Base-by-base conservation (phyloP, 148 eudicot genomes). In the Fagopyrum tataricum region DNA sequence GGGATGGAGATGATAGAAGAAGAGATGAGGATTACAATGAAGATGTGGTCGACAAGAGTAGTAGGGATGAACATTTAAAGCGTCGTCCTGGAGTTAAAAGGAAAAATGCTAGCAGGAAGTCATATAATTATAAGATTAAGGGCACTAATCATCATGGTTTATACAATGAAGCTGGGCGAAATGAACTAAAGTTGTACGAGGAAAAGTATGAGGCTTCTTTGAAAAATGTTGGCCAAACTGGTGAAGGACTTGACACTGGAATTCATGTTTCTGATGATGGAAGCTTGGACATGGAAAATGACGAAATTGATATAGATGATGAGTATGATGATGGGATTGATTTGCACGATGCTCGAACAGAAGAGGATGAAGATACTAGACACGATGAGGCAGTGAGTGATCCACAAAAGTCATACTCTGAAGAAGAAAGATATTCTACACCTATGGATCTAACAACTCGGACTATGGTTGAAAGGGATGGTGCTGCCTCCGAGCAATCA, bases 1-100 rank as follows among this genome's bases (percentile, higher is more conserved):
- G 99, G 99, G 99, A 95, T 80, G 80, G 82, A 72, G 99, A 95
- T 82, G 99, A 95, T 80, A 85, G 99, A 83, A 90, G 96, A 79
- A 90, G 99, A 79, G 99, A 90, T 86, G 96, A 85, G 17, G 99
- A 92, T 78, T 92, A 95, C 70, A 81, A 74, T 73, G 99, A 91
- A 82, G 93, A 90, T 67, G 88, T 76, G 55, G 51, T 78, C 70
- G 76, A 82, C 76, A 84, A 81, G 76, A 66, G 79, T 81, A 67
- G 62, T 66, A 84, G 55, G 67, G 81, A 80, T 80, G 82, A 62
- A 72, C 70, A 87, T 70, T 72, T 51, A 80, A 82, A 87, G 66
- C 81, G 48, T 79, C 78, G 51, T 56, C 58, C 20, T 67, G 71
- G 78, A 42, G 26, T 41, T 15, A 71, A 70, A 58, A 73, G 52